phyloP scores from a whole-genome alignment of 1,139 yeast genomes.

The Geotrichum macrosporum region DNA sequence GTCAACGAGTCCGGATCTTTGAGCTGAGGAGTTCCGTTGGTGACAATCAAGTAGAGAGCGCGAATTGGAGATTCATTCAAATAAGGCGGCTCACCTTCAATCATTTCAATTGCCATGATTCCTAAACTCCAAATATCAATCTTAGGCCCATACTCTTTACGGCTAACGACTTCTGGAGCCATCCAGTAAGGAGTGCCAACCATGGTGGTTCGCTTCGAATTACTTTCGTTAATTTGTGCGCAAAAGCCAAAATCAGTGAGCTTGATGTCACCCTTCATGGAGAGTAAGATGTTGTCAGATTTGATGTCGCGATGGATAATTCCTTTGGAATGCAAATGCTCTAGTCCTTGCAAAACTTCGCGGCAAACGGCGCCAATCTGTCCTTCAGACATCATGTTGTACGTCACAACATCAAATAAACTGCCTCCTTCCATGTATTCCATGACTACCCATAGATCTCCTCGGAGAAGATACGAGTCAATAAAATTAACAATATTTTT shows the following conservation, averaged over 20 bases:
- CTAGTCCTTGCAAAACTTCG: slow-evolving; percentile 80
- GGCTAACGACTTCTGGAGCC: slow-evolving; percentile 97
- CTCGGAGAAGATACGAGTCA: slow-evolving; percentile 68
- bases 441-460: slow-evolving; percentile 91
- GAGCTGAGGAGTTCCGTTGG: slow-evolving; percentile 90
- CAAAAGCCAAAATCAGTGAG: slow-evolving; percentile 76
- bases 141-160: slow-evolving; percentile 94
- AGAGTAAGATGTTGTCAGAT: slow-evolving; percentile 82
- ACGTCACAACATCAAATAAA: slow-evolving; percentile 90
- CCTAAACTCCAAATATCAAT: slow-evolving; percentile 98
- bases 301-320: slow-evolving; percentile 96
- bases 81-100: slow-evolving; percentile 98
- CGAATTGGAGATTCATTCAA: slow-evolving; percentile 89
- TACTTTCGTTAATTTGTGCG: slow-evolving; percentile 87
- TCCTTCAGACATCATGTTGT: slow-evolving; percentile 93
- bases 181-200: slow-evolving; percentile 99
- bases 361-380: slow-evolving; percentile 96
- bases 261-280: slow-evolving; percentile 82
- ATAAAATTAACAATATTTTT: slow-evolving; percentile 89
- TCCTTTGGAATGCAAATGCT: slow-evolving; percentile 86
- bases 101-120: slow-evolving; percentile 97
- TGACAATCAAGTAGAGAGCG: slow-evolving; percentile 88
- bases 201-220: slow-evolving; percentile 89
- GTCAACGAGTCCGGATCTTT: slow-evolving; percentile 84
- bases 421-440: slow-evolving; percentile 99